Evolutionary conservation across 306 rosid genomes (phyloP).

Genomic region (Glycyrrhiza uralensis): DNA sequence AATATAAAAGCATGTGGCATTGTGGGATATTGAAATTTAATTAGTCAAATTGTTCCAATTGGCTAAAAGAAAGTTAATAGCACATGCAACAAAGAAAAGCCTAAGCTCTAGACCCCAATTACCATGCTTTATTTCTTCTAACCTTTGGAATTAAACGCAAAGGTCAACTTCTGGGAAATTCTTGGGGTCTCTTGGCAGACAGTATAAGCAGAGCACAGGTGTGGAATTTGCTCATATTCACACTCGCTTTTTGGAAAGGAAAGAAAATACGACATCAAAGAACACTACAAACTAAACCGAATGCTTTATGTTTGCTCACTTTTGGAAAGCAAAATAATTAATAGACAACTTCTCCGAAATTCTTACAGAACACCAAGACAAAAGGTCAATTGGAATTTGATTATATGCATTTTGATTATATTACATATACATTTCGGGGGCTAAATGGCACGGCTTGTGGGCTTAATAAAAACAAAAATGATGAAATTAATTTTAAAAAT

Average conservation of each 20-base stretch:
- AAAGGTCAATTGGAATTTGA: neutral
- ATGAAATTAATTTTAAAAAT: too few species aligned
- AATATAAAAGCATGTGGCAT: neutral
- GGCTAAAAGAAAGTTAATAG: constrained; percentile 12
- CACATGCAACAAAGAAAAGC: neutral
- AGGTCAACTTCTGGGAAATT: constrained; percentile 18
- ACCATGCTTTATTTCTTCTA: neutral
- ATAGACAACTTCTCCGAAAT: neutral
- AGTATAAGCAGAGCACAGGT: neutral
- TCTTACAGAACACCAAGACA: neutral
- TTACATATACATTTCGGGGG: too few species aligned
- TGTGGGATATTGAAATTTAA: neutral
- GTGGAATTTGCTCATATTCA: neutral
- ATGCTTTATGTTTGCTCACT: neutral
- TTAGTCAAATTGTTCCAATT: neutral
- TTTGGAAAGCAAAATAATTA: neutral
- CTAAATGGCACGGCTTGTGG: too few species aligned
- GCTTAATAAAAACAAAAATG: too few species aligned
- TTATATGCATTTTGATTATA: neutral
- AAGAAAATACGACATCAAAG: neutral
- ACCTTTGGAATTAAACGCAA: neutral
- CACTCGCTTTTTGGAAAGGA: neutral
- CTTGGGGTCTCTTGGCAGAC: neutral
- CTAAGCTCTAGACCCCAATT: neutral
- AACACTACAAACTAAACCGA: neutral